Evolutionary conservation across 352 stramenopile species (phyloP), one percentile per base, ranked within the genome.

Genomic region (Phytophthora parvispora): DNA sequence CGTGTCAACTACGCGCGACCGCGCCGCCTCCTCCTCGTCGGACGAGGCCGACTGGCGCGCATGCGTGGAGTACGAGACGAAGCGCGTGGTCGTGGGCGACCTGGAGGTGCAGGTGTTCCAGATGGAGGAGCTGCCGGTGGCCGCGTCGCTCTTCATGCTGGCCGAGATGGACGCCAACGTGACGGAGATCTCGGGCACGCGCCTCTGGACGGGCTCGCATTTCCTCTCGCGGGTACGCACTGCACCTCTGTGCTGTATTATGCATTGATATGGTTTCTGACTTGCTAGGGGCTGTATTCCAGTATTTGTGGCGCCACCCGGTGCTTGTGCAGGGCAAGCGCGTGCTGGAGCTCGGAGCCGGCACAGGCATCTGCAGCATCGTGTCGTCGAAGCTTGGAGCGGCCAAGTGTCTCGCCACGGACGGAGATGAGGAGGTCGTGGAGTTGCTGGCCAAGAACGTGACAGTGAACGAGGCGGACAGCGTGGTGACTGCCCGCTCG

Each of bases 151-250:
- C 58, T 86, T 86, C 50, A 89, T 89, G 81, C 61, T 89, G 31
- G 75, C 81, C 10, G 81, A 89, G 62, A 89, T 89, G 81, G 66
- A 84, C 54, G 77, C 77, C 50, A 87, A 87, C 43, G 69, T 75
- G 59, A 80, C 75, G 36, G 87, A 95, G 69, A 95, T 95, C 63
- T 92, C 83, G 54, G 87, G 87, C 53, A 87, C 85, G 64, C 81
- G 87, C 42, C 78, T 92, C 43, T 95, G 87, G 87, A 86, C 89
- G 24, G 87, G 87, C 29, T 91, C 79, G 18, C 74, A 93, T 32
- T 75, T 91, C 51, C 81, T 95, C 32, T 78, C 81, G 25, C 64
- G 69, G 49, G 80, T 88, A 72, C 28, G 42, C 50, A 31, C 16
- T 8, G 3, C 48, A 6, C 20, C 7, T 45, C 45, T 18, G 6